Percentiles rank a stretch among this genome's conserved stretches.
phyloP scores from a whole-genome alignment of 345 rosid species.

The Melaleuca quinquenervia region DNA sequence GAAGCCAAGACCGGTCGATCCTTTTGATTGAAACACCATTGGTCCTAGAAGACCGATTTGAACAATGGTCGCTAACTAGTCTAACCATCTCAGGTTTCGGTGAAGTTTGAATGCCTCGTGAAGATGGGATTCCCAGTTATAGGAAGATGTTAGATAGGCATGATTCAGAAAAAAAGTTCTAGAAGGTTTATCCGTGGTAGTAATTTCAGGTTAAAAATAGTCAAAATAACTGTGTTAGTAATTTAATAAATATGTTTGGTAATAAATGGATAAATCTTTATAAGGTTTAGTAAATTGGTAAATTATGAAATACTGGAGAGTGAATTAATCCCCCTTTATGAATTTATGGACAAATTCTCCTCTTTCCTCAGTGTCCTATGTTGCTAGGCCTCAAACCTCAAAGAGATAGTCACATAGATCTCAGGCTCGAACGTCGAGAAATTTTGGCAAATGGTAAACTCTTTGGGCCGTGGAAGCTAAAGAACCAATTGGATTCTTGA shows the following conservation, averaged over 20 bases:
- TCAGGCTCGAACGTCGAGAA: not conserved
- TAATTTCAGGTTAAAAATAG: not conserved
- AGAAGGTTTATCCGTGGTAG: not conserved
- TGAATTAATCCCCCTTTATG: not conserved
- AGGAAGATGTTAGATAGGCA: not conserved
- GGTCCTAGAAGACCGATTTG: not conserved
- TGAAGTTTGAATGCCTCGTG: not conserved
- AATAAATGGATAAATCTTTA: too few relatives aligned
- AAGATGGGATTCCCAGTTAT: not conserved
- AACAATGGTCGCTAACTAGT: not conserved
- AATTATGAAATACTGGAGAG: not conserved
- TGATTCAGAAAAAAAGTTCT: not conserved
- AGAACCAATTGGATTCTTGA: not conserved
- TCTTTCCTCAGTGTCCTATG: not conserved
- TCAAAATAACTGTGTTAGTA: not conserved
- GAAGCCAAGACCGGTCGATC: not conserved
- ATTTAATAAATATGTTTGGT: not conserved
- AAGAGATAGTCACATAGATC: not conserved
- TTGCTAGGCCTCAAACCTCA: not conserved
- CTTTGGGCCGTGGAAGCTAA: not conserved
- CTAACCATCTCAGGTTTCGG: not conserved
- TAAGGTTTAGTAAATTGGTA: not conserved
- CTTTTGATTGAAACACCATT: not conserved
- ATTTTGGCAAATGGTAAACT: not conserved
- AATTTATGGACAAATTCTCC: too few relatives aligned